A percentile compares a stretch with the other conserved stretches of the same genome.
phyloP scores from a whole-genome alignment of 257 asterid species.

The Cordia subcordata region DNA sequence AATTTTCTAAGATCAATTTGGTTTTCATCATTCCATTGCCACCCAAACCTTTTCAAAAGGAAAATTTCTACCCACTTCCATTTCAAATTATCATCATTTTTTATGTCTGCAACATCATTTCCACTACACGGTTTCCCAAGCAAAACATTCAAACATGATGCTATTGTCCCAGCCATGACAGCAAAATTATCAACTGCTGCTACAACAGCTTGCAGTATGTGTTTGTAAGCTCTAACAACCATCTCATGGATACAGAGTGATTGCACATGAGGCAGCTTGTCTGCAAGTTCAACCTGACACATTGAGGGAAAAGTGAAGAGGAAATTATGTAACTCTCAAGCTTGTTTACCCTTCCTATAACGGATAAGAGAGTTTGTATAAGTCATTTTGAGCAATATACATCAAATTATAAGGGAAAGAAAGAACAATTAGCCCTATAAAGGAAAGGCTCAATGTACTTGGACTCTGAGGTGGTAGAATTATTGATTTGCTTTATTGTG shows the following conservation, averaged over 20 bases:
- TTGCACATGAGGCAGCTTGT: slow-evolving; percentile 78
- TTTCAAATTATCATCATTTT: slow-evolving; percentile 41
- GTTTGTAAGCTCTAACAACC: slow-evolving; percentile 81
- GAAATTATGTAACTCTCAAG: not conserved
- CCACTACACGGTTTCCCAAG: slow-evolving; percentile 49
- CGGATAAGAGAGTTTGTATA: too few relatives aligned
- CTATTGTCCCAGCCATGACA: slow-evolving; percentile 54
- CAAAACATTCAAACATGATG: slow-evolving; percentile 64
- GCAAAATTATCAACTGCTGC: slow-evolving; percentile 48
- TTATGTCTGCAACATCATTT: slow-evolving; percentile 30
- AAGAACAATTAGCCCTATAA: too few relatives aligned
- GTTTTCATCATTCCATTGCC: slow-evolving; percentile 54
- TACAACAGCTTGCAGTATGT: slow-evolving; percentile 61
- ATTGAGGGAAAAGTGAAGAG: slow-evolving; percentile 8
- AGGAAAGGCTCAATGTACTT: too few relatives aligned
- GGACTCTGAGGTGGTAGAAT: too few relatives aligned
- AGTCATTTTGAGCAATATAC: too few relatives aligned
- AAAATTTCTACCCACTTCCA: slow-evolving; percentile 73
- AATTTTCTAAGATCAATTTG: slow-evolving; percentile 50
- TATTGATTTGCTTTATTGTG: too few relatives aligned
- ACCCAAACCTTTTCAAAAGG: slow-evolving; percentile 49
- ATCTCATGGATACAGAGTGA: slow-evolving; percentile 80
- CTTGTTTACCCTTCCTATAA: too few relatives aligned
- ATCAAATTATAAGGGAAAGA: too few relatives aligned
- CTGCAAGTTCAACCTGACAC: slow-evolving; percentile 76